phyloP scores from a whole-genome alignment of 2,329 filamentous ascomycete species.

The Cladosporium austrohemisphaericum region DNA sequence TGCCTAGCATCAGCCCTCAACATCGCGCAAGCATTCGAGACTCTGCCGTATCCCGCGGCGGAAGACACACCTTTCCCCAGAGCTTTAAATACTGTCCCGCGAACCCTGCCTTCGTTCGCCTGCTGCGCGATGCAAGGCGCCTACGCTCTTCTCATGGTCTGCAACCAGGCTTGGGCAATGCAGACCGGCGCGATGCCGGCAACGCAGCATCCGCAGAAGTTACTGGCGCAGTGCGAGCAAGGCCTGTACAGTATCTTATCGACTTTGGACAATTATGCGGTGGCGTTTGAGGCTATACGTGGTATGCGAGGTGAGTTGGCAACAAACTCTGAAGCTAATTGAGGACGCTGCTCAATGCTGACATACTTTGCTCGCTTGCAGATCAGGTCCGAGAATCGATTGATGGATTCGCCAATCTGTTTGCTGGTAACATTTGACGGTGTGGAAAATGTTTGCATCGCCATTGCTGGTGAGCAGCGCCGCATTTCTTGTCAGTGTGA shows the following conservation, averaged over 20 bases:
- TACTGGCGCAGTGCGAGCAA: slow-evolving; percentile 14
- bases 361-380: not conserved
- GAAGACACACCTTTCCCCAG: not conserved
- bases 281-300: slow-evolving; percentile 20
- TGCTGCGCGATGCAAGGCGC: slow-evolving; percentile 47
- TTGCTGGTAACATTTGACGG: slow-evolving; percentile 9
- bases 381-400: slow-evolving; percentile 12
- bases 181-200: slow-evolving; percentile 6
- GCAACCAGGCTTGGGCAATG: slow-evolving; percentile 15
- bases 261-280: slow-evolving; percentile 19
- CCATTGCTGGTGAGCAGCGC: no score
- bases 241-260: slow-evolving; percentile 16
- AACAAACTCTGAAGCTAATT: no score
- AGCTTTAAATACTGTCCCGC: slow-evolving; percentile 23
- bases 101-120: slow-evolving; percentile 46
- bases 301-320: slow-evolving; percentile 22
- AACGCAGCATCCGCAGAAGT: slow-evolving; percentile 1
- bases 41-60: slow-evolving; percentile 46
- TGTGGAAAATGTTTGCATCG: no score
- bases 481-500: no score
- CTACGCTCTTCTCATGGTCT: slow-evolving; percentile 46
- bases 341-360: no score
- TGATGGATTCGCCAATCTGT: slow-evolving; percentile 7
- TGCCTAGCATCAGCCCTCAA: slow-evolving; percentile 49
- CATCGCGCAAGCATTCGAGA: slow-evolving; percentile 46